These are phyloP conservation scores for Gremmenia infestans DNA, from an alignment of 2,329 filamentous ascomycete species.

Conservation along the genomic window DNA sequence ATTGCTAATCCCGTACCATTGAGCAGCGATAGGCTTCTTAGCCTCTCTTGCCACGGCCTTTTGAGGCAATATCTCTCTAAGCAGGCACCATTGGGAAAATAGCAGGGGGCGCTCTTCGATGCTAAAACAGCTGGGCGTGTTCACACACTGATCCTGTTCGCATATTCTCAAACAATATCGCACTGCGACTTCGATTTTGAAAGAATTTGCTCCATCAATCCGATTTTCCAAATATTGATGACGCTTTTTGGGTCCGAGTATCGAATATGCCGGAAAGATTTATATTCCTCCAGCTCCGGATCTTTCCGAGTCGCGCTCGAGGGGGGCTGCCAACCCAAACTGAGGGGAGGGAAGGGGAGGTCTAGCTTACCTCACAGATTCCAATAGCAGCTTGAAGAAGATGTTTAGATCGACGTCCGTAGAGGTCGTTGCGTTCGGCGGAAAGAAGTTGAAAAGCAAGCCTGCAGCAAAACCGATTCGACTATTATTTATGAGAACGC, in stretches of 20 bases:
- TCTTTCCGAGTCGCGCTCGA: not conserved
- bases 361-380: constrained; percentile 26
- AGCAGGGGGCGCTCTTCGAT: too few relatives aligned
- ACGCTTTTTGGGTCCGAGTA: not conserved
- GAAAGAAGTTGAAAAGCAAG: constrained; percentile 21
- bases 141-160: not conserved
- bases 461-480: constrained; percentile 22
- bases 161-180: not conserved
- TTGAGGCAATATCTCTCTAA: too few relatives aligned
- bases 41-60: too few relatives aligned
- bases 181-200: not conserved
- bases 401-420: constrained; percentile 25
- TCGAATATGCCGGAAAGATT: not conserved
- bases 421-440: constrained; percentile 20
- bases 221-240: not conserved
- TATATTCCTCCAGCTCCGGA: not conserved
- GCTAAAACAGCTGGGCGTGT: too few relatives aligned
- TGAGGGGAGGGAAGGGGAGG: constrained; percentile 4
- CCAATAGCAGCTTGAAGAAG: constrained; percentile 21
- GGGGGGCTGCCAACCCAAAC: constrained; percentile 20
- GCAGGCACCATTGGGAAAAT: too few relatives aligned
- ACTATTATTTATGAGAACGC: constrained; percentile 24
- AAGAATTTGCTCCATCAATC: not conserved
- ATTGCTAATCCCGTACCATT: too few relatives aligned
- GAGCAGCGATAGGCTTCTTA: too few relatives aligned